Base-by-base conservation (phyloP, 805 yeast genomes). In the Saccharomycopsis amapae region DNA sequence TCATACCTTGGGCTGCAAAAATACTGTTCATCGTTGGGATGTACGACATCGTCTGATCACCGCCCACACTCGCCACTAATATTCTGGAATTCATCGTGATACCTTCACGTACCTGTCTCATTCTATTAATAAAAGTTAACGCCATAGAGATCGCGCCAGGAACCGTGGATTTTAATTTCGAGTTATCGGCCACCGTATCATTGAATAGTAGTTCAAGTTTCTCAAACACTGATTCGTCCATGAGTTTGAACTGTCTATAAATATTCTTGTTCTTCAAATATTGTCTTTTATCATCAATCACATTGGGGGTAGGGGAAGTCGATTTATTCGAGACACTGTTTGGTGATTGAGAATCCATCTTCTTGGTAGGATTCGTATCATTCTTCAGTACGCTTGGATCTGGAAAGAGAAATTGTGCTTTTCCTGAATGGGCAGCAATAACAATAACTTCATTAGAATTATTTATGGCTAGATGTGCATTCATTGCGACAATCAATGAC, bases 1-100 rank as follows among this genome's bases (percentile, higher is more conserved):
- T 81, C 83, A 84, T 75, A 62, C 89, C 90, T 55, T 93, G 96
- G 0, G 97, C 96, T 0, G 97, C 90, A 65, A 93, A 93, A 25
- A 93, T 90, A 49, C 93, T 75, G 62, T 93, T 93, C 97, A 93
- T 93, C 37, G 87, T 80, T 3, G 97, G 85, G 37, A 90, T 85
- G 61, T 93, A 94, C 48, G 85, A 86, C 43, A 86, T 68, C 4
- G 87, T 78, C 46, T 78, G 79, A 55, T 86, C 88, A 51, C 79
- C 86, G 53, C 81, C 78, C 22, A 87, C 73, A 49, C 79, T 77
- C 2, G 84, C 60, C 10, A 81, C 71, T 49, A 85, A 55, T 5
- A 83, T 65, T 40, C 89, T 72, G 0, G 96, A 79, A 41, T 82
- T 79, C 48, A 84, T 61, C 37, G 72, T 56, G 2, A 62, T 53